Conservation (phyloP, 129 eudicot species). For the Artemisia tridentata region DNA sequence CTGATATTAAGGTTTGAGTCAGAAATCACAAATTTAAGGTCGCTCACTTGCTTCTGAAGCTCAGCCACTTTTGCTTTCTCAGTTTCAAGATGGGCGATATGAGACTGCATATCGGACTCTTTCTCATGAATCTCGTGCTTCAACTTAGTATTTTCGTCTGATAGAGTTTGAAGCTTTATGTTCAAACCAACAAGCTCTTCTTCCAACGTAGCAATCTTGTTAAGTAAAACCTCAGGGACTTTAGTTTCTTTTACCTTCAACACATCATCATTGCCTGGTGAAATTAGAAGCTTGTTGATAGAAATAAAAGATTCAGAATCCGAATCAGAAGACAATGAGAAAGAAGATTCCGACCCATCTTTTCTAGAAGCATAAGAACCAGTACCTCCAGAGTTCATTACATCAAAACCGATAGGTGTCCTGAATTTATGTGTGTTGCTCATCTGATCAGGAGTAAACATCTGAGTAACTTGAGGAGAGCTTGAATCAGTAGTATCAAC, state of each 20-base stretch:
- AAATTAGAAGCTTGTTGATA: slow-evolving; percentile 37
- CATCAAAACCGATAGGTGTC: slow-evolving; percentile 40
- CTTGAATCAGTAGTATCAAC: slow-evolving; percentile 29
- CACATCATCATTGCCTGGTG: slow-evolving; percentile 33
- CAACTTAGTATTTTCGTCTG: slow-evolving; percentile 55
- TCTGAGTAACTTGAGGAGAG: slow-evolving; percentile 36
- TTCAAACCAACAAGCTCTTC: slow-evolving; percentile 40
- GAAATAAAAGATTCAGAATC: slow-evolving; percentile 64
- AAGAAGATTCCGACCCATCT: slow-evolving; percentile 60
- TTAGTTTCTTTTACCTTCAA: slow-evolving; percentile 26
- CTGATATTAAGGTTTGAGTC: slow-evolving; percentile 30
- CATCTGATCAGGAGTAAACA: slow-evolving; percentile 65
- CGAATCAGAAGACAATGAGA: slow-evolving; percentile 63
- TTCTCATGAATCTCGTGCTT: slow-evolving; percentile 42
- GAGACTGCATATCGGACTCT: slow-evolving; percentile 24
- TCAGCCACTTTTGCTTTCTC: slow-evolving; percentile 46
- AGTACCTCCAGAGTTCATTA: slow-evolving; percentile 49
- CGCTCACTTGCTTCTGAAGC: slow-evolving; percentile 51
- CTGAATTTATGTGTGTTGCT: slow-evolving; percentile 28
- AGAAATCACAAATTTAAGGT: slow-evolving; percentile 33
- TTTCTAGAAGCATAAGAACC: slow-evolving; percentile 46
- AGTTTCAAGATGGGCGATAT: slow-evolving; percentile 33
- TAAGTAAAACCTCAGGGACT: slow-evolving; percentile 25
- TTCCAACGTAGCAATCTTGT: slow-evolving; percentile 40
- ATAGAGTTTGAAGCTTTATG: slow-evolving; percentile 41